phyloP scores from a whole-genome alignment of 2,329 filamentous ascomycete genomes.

The Aspergillus ustus region DNA sequence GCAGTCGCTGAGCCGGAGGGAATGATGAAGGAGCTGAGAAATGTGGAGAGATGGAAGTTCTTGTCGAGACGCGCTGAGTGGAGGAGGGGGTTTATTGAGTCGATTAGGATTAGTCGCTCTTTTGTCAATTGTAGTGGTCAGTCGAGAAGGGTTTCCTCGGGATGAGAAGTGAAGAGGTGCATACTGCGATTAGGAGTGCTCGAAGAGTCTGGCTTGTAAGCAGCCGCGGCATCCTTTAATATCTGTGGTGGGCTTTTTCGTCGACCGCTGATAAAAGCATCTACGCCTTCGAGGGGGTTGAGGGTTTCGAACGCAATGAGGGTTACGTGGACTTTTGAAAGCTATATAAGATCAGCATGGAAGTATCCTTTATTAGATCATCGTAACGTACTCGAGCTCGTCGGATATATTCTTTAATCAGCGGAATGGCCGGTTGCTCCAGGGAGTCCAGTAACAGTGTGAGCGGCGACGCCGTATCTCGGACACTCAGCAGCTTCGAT shows the following conservation, averaged over 20 bases:
- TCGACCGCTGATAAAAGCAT: slow-evolving; percentile 69
- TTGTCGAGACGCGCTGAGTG: slow-evolving; percentile 45
- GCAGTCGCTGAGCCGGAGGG: slow-evolving; percentile 48
- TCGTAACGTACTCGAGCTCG: slow-evolving; percentile 71
- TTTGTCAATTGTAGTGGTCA: slow-evolving; percentile 41
- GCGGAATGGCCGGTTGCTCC: slow-evolving; percentile 74
- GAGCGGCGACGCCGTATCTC: slow-evolving; percentile 81
- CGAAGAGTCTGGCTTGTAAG: slow-evolving; percentile 27
- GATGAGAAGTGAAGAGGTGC: slow-evolving; percentile 13
- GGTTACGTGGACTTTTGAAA: slow-evolving; percentile 70
- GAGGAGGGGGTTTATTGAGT: slow-evolving; percentile 73
- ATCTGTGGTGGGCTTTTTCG: slow-evolving; percentile 63
- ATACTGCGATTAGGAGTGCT: slow-evolving; percentile 34
- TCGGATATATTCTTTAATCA: slow-evolving; percentile 74
- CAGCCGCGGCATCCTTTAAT: slow-evolving; percentile 62
- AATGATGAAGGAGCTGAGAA: slow-evolving; percentile 71
- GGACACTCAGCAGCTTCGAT: slow-evolving; percentile 77
- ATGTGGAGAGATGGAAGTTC: slow-evolving; percentile 65
- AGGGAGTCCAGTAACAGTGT: slow-evolving; percentile 84
- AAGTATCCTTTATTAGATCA: not conserved
- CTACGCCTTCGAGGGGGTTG: slow-evolving; percentile 65
- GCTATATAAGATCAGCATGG: slow-evolving; percentile 22
- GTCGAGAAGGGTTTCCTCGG: not conserved
- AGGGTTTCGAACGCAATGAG: slow-evolving; percentile 80
- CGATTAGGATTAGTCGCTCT: slow-evolving; percentile 79